A percentile compares a stretch with the other conserved stretches of the same genome.
These are phyloP conservation scores for Kwoniella botswanensis DNA, from an alignment of 768 basidiomycete genomes.

Conservation along the genomic window DNA sequence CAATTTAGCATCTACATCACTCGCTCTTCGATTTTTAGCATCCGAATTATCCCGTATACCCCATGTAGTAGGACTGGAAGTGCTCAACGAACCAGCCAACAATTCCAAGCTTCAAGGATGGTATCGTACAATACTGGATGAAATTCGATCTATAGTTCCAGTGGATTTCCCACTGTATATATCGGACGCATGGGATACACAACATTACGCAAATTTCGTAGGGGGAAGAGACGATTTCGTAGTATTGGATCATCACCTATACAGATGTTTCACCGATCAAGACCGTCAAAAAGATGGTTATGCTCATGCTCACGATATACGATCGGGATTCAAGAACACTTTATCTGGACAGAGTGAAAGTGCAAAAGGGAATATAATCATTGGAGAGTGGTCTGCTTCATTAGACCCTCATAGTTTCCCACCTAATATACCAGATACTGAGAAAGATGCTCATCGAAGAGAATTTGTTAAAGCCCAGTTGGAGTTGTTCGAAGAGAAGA, in stretches of 20 bases:
- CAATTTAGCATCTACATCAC: constrained; percentile 54
- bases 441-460: constrained; percentile 61
- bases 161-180: constrained; percentile 72
- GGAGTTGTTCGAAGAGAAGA: constrained; percentile 67
- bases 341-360: constrained; percentile 60
- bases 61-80: constrained; percentile 66
- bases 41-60: constrained; percentile 58
- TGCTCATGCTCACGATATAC: constrained; percentile 65
- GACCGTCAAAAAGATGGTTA: constrained; percentile 66
- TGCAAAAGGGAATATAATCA: constrained; percentile 65
- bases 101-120: constrained; percentile 65
- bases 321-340: constrained; percentile 59
- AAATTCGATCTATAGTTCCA: constrained; percentile 63
- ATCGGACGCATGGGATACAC: constrained; percentile 75
- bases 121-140: constrained; percentile 67
- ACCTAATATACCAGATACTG: constrained; percentile 60
- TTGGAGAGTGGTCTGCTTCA: constrained; percentile 81
- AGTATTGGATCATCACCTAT: constrained; percentile 80
- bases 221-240: constrained; percentile 64
- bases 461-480: constrained; percentile 70
- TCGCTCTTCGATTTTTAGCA: constrained; percentile 57
- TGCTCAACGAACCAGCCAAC: constrained; percentile 68
- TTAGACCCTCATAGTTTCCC: constrained; percentile 70
- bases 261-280: constrained; percentile 73
- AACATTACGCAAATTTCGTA: constrained; percentile 68